Percentiles rank a stretch among this genome's conserved stretches.
Conservation (phyloP, 2,329 filamentous ascomycete genomes). For the Exophiala oligosperma region DNA sequence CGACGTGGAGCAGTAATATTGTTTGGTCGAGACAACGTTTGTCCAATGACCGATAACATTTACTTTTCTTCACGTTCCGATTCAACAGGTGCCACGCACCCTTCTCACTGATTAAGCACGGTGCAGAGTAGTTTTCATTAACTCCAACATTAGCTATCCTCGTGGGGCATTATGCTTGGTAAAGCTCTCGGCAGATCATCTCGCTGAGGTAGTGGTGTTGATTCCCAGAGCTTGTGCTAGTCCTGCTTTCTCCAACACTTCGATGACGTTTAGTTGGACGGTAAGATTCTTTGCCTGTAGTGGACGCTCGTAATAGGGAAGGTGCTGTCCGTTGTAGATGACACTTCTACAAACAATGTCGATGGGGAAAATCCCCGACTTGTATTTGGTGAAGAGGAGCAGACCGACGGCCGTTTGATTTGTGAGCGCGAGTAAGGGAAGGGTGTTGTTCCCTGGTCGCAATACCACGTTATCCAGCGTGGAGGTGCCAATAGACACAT, state of each 20-base stretch:
- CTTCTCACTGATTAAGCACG: too few species aligned
- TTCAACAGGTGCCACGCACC: too few species aligned
- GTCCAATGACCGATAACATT: neutral
- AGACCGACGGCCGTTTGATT: constrained; percentile 43
- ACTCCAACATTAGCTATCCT: neutral
- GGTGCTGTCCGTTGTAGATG: constrained; percentile 48
- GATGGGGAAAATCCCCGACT: constrained; percentile 50
- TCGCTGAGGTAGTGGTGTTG: constrained; percentile 7
- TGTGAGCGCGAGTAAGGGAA: constrained; percentile 51
- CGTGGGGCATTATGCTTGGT: neutral
- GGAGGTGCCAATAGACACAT: constrained; percentile 50
- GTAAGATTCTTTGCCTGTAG: constrained; percentile 48
- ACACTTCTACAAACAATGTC: constrained; percentile 52
- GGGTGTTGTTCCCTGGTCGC: constrained; percentile 54
- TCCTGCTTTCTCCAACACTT: constrained; percentile 10
- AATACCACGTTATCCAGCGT: constrained; percentile 54
- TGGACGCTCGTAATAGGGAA: constrained; percentile 56
- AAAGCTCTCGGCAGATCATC: neutral
- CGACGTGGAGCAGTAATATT: neutral
- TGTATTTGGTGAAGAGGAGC: constrained; percentile 28
- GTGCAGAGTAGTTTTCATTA: too few species aligned
- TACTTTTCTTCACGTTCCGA: too few species aligned
- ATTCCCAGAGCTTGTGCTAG: constrained; percentile 13
- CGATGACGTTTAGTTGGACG: constrained; percentile 15
- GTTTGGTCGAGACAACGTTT: neutral